These are phyloP conservation scores for Cairneyella variabilis DNA, from an alignment of 495 filamentous ascomycete species.

Conservation along the genomic window DNA sequence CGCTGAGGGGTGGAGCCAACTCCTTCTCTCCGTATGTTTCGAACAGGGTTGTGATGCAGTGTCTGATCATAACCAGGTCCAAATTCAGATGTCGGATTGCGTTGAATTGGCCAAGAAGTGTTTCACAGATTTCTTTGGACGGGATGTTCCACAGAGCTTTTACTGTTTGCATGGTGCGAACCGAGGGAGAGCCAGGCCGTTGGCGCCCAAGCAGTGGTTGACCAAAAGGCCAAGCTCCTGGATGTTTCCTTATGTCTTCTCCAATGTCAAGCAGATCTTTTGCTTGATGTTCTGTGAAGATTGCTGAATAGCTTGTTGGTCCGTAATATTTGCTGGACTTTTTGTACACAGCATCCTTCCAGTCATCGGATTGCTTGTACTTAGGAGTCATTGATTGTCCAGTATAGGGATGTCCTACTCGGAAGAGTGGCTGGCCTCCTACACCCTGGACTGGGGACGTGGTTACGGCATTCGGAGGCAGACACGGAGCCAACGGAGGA, in stretches of 20 bases:
- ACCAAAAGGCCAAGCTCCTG: conserved; percentile 18
- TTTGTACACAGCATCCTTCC: conserved; percentile 15
- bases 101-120: conserved; percentile 4
- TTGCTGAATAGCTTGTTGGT: conserved; percentile 19
- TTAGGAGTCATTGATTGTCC: neutral
- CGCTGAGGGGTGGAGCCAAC: conserved; percentile 13
- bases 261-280: conserved; percentile 19
- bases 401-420: too few relatives aligned
- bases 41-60: conserved; percentile 18
- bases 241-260: conserved; percentile 19
- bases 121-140: conserved; percentile 17
- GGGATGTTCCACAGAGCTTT: conserved; percentile 21
- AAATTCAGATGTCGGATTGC: conserved; percentile 1
- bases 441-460: neutral
- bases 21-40: conserved; percentile 15
- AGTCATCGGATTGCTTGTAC: conserved; percentile 4
- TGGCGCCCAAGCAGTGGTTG: conserved; percentile 16
- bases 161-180: conserved; percentile 16
- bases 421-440: too few relatives aligned
- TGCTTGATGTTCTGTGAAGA: conserved; percentile 21
- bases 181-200: conserved; percentile 11
- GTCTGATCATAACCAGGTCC: conserved; percentile 10
- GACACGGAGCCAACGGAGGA: neutral
- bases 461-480: too few relatives aligned
- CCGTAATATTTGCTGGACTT: conserved; percentile 21